Percentiles rank a stretch among this genome's conserved stretches.
phyloP scores from a whole-genome alignment of 2,329 filamentous ascomycete species.

The Fusarium newnesense region DNA sequence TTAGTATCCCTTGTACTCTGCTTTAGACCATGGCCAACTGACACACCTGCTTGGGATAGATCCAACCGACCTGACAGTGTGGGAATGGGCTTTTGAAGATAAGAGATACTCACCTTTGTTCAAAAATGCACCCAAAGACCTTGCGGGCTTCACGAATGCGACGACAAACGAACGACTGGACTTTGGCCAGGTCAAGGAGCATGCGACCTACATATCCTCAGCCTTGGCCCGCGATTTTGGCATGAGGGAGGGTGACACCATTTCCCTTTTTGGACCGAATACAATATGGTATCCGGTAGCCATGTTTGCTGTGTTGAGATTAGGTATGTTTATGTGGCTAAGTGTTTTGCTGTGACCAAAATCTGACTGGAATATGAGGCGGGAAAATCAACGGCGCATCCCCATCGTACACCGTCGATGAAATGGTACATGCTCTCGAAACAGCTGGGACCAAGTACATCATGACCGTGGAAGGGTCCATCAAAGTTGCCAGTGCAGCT shows the following conservation, averaged over 20 bases:
- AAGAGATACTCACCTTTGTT: neutral
- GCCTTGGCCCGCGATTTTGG: neutral
- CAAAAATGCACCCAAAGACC: neutral
- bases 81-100: neutral
- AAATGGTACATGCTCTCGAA: neutral
- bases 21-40: too few relatives aligned
- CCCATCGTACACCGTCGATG: neutral
- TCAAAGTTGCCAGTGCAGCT: neutral
- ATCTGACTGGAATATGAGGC: too few relatives aligned
- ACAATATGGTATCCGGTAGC: neutral
- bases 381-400: neutral
- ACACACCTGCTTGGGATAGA: too few relatives aligned
- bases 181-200: neutral
- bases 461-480: neutral
- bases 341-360: too few relatives aligned
- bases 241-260: neutral
- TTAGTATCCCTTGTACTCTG: too few relatives aligned
- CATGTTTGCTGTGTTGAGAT: neutral
- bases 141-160: neutral
- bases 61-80: neutral
- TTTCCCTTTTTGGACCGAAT: neutral
- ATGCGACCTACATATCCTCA: neutral
- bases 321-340: neutral
- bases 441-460: neutral
- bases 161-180: neutral